Percentiles rank a stretch among this genome's conserved stretches.
Conservation (phyloP, 495 filamentous ascomycete genomes). For the Tricharina praecox region DNA sequence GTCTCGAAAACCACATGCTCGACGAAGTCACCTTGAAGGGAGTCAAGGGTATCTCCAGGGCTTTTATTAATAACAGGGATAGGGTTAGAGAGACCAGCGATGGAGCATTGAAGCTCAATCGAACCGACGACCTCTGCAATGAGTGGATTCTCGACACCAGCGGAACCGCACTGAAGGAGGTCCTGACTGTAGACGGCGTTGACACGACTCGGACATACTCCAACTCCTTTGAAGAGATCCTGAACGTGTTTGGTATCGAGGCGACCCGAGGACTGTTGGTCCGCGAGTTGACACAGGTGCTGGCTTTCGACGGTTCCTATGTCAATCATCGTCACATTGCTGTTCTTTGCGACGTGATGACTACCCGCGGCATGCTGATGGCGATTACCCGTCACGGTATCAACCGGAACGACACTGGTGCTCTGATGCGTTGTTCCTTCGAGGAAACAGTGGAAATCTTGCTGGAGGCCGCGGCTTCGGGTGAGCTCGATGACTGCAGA, state of each 20-base stretch:
- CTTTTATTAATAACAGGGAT: slow-evolving; percentile 73
- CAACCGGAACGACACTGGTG: slow-evolving; percentile 92
- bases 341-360: slow-evolving; percentile 97
- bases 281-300: slow-evolving; percentile 70
- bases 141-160: slow-evolving; percentile 93
- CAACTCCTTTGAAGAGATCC: slow-evolving; percentile 86
- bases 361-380: slow-evolving; percentile 76
- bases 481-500: slow-evolving; percentile 91
- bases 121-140: slow-evolving; percentile 52
- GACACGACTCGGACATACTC: slow-evolving; percentile 79
- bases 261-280: slow-evolving; percentile 73
- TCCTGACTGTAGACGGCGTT: slow-evolving; percentile 73
- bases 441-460: slow-evolving; percentile 98
- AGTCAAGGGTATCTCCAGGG: slow-evolving; percentile 69
- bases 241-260: slow-evolving; percentile 90
- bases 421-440: slow-evolving; percentile 97
- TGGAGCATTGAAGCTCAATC: slow-evolving; percentile 51
- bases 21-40: slow-evolving; percentile 80
- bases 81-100: slow-evolving; percentile 44
- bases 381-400: slow-evolving; percentile 97
- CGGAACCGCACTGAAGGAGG: slow-evolving; percentile 66
- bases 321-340: slow-evolving; percentile 97
- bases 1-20: slow-evolving; percentile 73
- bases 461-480: slow-evolving; percentile 78
- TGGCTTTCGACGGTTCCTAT: slow-evolving; percentile 95